Conservation (phyloP, 1,284 basidiomycete species). For the Austroboletus niveus region DNA sequence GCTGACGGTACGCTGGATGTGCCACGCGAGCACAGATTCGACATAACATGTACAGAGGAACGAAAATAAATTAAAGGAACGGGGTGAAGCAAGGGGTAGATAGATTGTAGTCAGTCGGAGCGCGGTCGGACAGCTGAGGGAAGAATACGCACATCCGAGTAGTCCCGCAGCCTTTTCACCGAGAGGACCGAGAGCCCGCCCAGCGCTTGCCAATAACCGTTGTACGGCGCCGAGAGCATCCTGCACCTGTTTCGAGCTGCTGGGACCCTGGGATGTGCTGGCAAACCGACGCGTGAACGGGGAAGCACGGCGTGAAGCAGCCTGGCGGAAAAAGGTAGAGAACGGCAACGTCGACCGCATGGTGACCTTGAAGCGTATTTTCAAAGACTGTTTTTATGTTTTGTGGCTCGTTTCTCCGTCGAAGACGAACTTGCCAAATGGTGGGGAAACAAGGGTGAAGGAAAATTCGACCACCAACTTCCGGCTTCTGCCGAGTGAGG, state of each 20-base stretch:
- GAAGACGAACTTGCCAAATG: background rate
- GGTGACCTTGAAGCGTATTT: slow-evolving; percentile 1
- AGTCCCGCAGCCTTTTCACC: slow-evolving; percentile 59
- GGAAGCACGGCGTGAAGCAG: slow-evolving; percentile 13
- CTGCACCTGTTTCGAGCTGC: slow-evolving; percentile 66
- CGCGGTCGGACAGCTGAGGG: background rate
- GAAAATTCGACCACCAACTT: background rate
- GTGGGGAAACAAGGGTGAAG: background rate
- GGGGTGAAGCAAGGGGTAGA: background rate
- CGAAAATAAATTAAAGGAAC: background rate
- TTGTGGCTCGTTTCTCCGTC: slow-evolving; percentile 1
- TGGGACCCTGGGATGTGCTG: slow-evolving; percentile 28
- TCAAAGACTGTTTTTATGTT: slow-evolving; percentile 4
- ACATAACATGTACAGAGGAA: background rate
- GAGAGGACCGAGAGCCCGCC: slow-evolving; percentile 55
- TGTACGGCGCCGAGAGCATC: slow-evolving; percentile 60
- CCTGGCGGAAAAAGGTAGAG: slow-evolving; percentile 21
- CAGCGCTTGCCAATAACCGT: slow-evolving; percentile 52
- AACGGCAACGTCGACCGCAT: slow-evolving; percentile 24
- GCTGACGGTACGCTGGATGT: slow-evolving; percentile 76
- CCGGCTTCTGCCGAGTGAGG: background rate
- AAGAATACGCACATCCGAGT: slow-evolving; percentile 59
- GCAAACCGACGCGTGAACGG: slow-evolving; percentile 26
- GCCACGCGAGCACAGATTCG: background rate
- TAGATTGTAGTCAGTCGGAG: slow-evolving; percentile 2